These are phyloP conservation scores for Friedmanniomyces simplex DNA, from an alignment of 495 filamentous ascomycete species.

Conservation along the genomic window DNA sequence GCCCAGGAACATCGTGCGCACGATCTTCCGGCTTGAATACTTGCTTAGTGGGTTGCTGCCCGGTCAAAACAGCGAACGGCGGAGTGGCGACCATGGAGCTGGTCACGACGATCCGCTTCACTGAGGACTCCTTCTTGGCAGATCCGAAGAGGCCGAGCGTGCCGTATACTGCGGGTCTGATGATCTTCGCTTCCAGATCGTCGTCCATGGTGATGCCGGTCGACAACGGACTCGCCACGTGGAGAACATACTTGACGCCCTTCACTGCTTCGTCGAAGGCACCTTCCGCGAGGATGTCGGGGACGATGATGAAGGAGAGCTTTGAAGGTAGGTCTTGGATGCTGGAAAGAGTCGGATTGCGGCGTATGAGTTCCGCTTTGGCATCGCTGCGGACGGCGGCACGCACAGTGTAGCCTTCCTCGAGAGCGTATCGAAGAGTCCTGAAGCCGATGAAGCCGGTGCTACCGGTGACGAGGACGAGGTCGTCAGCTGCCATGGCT, in stretches of 20 bases:
- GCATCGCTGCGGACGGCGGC: constrained; percentile 37
- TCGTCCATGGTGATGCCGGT: constrained; percentile 12
- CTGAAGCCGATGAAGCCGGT: constrained; percentile 33
- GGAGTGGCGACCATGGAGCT: constrained; percentile 33
- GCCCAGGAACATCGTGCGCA: not conserved
- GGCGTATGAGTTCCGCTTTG: constrained; percentile 16
- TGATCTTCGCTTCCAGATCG: constrained; percentile 21
- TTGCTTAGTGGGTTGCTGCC: not conserved
- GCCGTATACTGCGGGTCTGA: constrained; percentile 32
- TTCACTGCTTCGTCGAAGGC: constrained; percentile 40
- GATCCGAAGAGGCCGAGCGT: constrained; percentile 34
- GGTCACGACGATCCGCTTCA: constrained; percentile 37
- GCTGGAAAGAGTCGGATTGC: constrained; percentile 15
- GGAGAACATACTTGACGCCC: constrained; percentile 40
- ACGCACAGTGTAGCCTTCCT: constrained; percentile 31
- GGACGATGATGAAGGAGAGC: constrained; percentile 37
- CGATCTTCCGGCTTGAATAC: not conserved
- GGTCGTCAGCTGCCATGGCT: constrained; percentile 9
- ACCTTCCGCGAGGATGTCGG: constrained; percentile 36
- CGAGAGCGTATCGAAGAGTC: constrained; percentile 23
- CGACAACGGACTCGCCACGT: constrained; percentile 40
- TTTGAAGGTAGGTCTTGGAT: constrained; percentile 16
- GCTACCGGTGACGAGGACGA: constrained; percentile 31
- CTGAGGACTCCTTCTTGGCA: constrained; percentile 26
- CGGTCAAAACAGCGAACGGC: constrained; percentile 6